phyloP scores from a whole-genome alignment of 257 asterid species.

The Forsythia viridissima region DNA sequence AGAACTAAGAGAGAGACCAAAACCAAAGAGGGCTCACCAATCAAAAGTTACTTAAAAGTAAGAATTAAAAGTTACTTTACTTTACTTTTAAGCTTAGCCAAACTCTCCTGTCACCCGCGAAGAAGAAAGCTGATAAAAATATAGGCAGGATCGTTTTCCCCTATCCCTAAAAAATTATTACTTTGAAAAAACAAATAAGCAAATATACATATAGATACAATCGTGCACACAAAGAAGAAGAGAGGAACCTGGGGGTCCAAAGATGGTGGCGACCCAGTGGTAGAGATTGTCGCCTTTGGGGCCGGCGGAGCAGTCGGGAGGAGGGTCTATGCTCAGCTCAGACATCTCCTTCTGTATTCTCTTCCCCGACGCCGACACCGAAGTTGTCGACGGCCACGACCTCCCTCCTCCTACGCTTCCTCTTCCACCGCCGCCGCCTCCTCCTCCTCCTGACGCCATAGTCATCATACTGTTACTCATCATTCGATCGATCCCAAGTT shows the following conservation, averaged over 20 bases:
- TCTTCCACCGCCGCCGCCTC: conserved; percentile 32
- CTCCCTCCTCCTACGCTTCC: conserved; percentile 61
- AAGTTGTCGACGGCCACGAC: conserved; percentile 83
- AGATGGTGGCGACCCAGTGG: conserved; percentile 93
- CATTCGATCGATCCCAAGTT: background rate
- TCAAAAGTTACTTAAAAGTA: no score
- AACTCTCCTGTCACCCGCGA: background rate
- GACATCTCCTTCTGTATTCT: conserved; percentile 88
- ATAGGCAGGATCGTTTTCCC: background rate
- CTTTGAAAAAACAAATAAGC: background rate
- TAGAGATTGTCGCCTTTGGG: conserved; percentile 98
- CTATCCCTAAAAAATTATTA: background rate
- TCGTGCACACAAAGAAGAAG: background rate
- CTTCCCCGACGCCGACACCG: conserved; percentile 85
- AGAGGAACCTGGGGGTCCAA: conserved; percentile 71
- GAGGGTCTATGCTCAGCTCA: conserved; percentile 76
- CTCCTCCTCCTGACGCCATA: conserved; percentile 28
- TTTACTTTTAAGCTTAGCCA: no score
- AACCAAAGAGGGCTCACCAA: no score
- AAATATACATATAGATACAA: conserved; percentile 19
- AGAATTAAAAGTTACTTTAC: no score
- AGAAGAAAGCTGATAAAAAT: background rate
- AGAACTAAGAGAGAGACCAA: no score
- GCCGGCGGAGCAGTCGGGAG: conserved; percentile 89
- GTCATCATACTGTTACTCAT: conserved; percentile 37